These are phyloP conservation scores for Fraxinus latifolia DNA, from an alignment of 305 asterid species.

Conservation along the genomic window DNA sequence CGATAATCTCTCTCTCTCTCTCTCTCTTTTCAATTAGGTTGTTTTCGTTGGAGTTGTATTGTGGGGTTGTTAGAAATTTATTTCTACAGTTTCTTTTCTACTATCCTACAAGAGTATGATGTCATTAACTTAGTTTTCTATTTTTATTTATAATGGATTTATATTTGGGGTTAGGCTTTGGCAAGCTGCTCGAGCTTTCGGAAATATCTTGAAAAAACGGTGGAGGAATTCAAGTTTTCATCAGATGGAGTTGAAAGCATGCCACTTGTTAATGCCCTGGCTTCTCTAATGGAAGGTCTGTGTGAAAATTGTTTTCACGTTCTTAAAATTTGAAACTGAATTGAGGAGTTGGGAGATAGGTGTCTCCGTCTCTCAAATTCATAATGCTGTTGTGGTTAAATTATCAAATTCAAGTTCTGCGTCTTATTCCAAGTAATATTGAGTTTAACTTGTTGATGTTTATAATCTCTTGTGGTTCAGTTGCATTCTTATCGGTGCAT, in stretches of 20 bases:
- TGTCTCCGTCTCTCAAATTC: background rate
- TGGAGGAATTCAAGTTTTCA: slow-evolving; percentile 45
- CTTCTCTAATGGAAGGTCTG: slow-evolving; percentile 62
- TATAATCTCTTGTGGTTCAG: background rate
- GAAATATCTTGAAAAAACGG: slow-evolving; percentile 42
- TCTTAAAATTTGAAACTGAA: background rate
- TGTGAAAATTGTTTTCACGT: slow-evolving; percentile 5
- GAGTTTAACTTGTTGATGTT: background rate
- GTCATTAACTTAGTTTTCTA: background rate
- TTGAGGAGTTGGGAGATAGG: background rate
- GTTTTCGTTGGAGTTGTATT: background rate
- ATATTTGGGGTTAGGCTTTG: slow-evolving; percentile 51
- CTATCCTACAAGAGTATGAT: background rate
- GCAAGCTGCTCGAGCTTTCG: slow-evolving; percentile 69
- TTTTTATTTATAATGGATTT: slow-evolving; percentile 8
- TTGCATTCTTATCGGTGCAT: background rate
- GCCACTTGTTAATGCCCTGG: slow-evolving; percentile 57
- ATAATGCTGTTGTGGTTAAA: background rate
- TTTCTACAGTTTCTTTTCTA: background rate
- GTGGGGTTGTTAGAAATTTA: slow-evolving; percentile 4
- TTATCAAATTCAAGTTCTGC: background rate
- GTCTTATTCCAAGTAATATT: background rate
- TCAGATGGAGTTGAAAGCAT: slow-evolving; percentile 39
- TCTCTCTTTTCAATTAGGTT: background rate
- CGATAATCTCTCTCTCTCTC: background rate